A percentile compares a stretch with the other conserved stretches of the same genome.
Conservation (phyloP, 345 rosid species). For the Corchorus capsularis region DNA sequence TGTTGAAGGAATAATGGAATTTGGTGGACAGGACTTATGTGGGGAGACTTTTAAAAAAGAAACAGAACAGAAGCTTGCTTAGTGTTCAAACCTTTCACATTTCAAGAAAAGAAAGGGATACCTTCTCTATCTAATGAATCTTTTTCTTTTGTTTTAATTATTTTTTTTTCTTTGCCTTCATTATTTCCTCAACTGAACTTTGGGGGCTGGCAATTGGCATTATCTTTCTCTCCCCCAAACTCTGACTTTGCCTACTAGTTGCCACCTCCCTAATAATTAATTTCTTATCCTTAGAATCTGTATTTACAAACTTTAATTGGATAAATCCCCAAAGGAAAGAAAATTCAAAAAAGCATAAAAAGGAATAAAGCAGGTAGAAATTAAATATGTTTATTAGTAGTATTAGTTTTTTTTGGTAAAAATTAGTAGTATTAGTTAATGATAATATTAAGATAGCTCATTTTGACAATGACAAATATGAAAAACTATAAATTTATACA, state of each 20-base stretch:
- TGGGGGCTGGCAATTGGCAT: conserved; percentile 2
- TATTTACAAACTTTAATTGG: neutral
- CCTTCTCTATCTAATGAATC: conserved; percentile 32
- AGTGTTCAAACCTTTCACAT: conserved; percentile 37
- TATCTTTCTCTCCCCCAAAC: neutral
- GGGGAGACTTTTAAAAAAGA: conserved; percentile 17
- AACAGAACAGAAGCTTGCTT: conserved; percentile 40
- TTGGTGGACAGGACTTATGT: conserved; percentile 10
- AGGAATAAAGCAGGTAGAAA: neutral
- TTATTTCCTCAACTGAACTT: conserved; percentile 15
- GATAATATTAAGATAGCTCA: neutral
- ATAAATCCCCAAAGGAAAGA: neutral
- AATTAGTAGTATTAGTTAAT: neutral
- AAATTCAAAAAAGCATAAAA: neutral
- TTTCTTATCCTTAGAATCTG: neutral
- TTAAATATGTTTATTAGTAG: neutral
- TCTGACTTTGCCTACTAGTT: conserved; percentile 6
- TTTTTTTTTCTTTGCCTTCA: conserved; percentile 17
- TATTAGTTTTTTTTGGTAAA: too few relatives aligned
- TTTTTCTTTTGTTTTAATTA: conserved; percentile 9
- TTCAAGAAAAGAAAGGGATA: conserved; percentile 57
- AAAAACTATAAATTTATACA: neutral
- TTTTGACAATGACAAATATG: neutral
- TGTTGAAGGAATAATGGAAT: conserved; percentile 27
- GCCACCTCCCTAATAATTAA: neutral